Evolutionary conservation across 495 filamentous ascomycete genomes (phyloP).

Genomic region (Cetradonia linearis): DNA sequence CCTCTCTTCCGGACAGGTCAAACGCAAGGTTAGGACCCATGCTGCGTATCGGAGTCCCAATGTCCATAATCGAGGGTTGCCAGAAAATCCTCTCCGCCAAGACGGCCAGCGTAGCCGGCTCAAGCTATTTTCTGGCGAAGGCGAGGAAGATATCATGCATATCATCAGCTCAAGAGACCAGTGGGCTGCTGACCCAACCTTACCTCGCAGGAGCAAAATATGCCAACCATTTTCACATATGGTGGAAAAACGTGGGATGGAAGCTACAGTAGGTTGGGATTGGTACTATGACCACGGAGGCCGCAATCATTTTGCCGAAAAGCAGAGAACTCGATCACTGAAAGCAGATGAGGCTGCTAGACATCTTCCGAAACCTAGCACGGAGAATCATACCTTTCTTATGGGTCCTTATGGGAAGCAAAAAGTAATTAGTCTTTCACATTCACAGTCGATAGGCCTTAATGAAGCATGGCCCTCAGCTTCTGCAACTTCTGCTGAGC

Average conservation of each 20-base stretch:
- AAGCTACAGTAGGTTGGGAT: conserved; percentile 41
- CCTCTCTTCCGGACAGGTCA: neutral
- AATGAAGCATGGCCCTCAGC: conserved; percentile 34
- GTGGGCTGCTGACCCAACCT: conserved; percentile 39
- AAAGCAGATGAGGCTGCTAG: conserved; percentile 26
- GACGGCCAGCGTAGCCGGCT: conserved; percentile 4
- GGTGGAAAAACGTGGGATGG: conserved; percentile 33
- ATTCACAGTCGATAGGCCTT: conserved; percentile 36
- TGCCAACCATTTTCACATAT: conserved; percentile 37
- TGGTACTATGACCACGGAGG: conserved; percentile 44
- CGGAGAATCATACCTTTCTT: conserved; percentile 36
- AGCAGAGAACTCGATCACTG: conserved; percentile 29
- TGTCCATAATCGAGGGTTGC: conserved; percentile 18
- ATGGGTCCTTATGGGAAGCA: conserved; percentile 43
- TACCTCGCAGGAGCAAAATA: conserved; percentile 38
- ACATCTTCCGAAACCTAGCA: conserved; percentile 35
- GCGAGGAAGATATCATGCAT: conserved; percentile 38
- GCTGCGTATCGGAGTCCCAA: conserved; percentile 1
- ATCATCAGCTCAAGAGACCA: conserved; percentile 38
- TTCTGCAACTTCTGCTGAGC: conserved; percentile 12
- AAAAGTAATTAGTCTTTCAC: conserved; percentile 32
- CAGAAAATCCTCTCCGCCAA: conserved; percentile 5
- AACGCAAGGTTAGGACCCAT: neutral
- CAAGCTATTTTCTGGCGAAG: conserved; percentile 30
- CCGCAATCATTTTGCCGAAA: conserved; percentile 31